Evolutionary conservation across 305 asterid genomes (phyloP), one percentile per base, ranked within the genome.

Genomic region (Fraxinus dipetala): DNA sequence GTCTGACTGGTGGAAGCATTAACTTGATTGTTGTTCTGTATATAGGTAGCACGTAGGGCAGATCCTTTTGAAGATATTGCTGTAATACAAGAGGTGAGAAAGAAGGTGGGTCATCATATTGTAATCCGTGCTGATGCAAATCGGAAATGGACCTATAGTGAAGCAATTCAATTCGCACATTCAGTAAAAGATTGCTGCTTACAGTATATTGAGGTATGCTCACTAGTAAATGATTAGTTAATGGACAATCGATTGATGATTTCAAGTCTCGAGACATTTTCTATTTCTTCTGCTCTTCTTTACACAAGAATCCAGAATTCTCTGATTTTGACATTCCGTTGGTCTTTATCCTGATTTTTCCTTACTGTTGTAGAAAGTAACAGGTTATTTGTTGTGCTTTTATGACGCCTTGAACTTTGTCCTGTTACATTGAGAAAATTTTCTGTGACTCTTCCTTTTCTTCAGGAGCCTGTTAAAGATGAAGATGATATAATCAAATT

Each of bases 111-210:
- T 73, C 65, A 85, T 54, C 65, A 85, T 35, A 86, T 96, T 84
- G 89, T 90, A 83, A 89, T 96, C 34, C 97, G 98, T 56, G 99
- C 88, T 81, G 99, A 96, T 87, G 98, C 97, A 72, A 96, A 96
- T 80, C 86, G 89, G 86, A 88, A 89, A 86, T 96, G 99, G 99
- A 87, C 87, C 56, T 91, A 89, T 79, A 89, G 89, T 32, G 91
- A 92, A 84, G 98, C 99, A 38, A 82, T 91, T 75, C 85, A 85
- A 86, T 96, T 96, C 84, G 99, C 97, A 35, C 78, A 32, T 77
- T 85, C 90, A 24, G 91, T 93, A 88, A 90, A 89, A 86, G 90
- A 90, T 85, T 91, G 92, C 76, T 24, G 80, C 87, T 90, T 96
- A 86, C 98, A 96, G 84, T 96, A 93, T 87, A 93, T 96, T 75